These are phyloP conservation scores for Fusarium marasasianum DNA, from an alignment of 2,329 filamentous ascomycete genomes.

Conservation along the genomic window DNA sequence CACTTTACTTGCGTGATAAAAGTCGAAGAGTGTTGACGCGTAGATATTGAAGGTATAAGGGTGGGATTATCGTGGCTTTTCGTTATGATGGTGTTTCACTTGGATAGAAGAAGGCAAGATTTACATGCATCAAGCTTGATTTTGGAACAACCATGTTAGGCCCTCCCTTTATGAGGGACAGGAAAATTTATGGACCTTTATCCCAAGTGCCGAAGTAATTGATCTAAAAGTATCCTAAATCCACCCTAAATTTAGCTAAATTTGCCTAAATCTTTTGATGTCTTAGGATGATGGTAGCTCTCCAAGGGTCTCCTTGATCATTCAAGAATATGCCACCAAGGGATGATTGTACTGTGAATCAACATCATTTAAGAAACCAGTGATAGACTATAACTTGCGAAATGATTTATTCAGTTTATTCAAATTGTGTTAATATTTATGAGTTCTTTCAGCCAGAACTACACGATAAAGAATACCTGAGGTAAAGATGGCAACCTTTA, in stretches of 20 bases:
- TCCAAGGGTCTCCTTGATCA: too few relatives aligned
- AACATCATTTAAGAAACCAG: too few relatives aligned
- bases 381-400: background rate
- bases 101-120: constrained; percentile 11
- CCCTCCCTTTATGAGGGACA: background rate
- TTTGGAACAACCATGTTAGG: background rate
- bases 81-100: constrained; percentile 5
- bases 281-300: background rate
- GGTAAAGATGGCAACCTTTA: background rate
- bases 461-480: too few relatives aligned
- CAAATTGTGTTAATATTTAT: background rate
- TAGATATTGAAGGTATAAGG: background rate
- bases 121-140: constrained; percentile 5
- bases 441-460: background rate
- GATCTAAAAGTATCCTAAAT: background rate
- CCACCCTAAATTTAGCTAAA: background rate
- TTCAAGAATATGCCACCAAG: too few relatives aligned
- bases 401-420: background rate
- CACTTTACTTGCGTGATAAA: background rate
- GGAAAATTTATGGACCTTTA: background rate
- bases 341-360: background rate
- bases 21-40: constrained; percentile 14
- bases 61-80: background rate
- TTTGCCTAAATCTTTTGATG: background rate
- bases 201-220: background rate